Conservation (phyloP, 768 basidiomycete species). For the Trametes meyenii region DNA sequence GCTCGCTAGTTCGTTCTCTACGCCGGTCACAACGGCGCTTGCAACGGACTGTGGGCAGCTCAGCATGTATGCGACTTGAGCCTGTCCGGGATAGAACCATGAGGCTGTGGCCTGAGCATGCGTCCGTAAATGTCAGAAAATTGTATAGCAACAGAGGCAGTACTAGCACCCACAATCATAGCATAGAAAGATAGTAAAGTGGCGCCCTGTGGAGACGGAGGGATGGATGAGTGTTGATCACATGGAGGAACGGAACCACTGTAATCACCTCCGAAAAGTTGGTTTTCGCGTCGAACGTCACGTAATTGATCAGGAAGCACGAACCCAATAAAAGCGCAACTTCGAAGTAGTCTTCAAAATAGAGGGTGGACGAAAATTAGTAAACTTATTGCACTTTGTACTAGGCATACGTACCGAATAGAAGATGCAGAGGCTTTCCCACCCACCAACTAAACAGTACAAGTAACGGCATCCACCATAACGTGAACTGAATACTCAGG, state of each 20-base stretch:
- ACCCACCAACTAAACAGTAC: slow-evolving; percentile 70
- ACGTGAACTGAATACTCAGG: slow-evolving; percentile 71
- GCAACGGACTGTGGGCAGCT: background rate
- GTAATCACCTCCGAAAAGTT: slow-evolving; percentile 64
- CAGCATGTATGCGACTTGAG: background rate
- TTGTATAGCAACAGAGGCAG: background rate
- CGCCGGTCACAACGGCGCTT: background rate
- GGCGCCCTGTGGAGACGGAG: background rate
- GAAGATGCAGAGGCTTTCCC: slow-evolving; percentile 56
- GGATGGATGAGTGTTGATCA: background rate
- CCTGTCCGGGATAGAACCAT: background rate
- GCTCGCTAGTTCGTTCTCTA: too few species aligned
- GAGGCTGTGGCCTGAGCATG: background rate
- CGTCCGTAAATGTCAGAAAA: background rate
- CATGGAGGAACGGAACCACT: background rate
- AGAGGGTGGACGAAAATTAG: too few species aligned
- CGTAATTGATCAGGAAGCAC: slow-evolving; percentile 77
- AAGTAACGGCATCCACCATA: slow-evolving; percentile 79
- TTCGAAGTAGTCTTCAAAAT: slow-evolving; percentile 62
- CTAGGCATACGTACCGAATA: slow-evolving; percentile 57
- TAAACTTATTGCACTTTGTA: background rate
- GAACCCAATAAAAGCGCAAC: slow-evolving; percentile 63
- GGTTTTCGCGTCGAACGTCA: slow-evolving; percentile 74
- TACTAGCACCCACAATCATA: background rate
- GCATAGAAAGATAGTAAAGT: background rate